Evolutionary conservation across 2,329 filamentous ascomycete genomes (phyloP).

Genomic region (Venturia pyrina): DNA sequence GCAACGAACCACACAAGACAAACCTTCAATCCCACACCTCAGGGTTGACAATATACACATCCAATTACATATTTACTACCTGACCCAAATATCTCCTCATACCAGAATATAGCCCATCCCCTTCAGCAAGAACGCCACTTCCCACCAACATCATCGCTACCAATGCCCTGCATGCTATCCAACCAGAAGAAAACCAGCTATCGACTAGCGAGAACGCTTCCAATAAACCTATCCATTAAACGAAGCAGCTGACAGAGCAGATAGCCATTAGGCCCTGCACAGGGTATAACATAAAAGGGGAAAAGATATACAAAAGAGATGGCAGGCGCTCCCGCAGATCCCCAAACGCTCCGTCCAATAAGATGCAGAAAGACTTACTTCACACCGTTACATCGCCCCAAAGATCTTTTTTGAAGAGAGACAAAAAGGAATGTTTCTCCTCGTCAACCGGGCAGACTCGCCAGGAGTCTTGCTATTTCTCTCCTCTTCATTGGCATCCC

Average conservation of each 20-base stretch:
- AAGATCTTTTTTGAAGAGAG: not conserved
- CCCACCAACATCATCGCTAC: not conserved
- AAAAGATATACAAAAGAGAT: not conserved
- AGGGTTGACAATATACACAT: not conserved
- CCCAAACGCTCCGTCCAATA: not conserved
- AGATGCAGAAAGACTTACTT: not conserved
- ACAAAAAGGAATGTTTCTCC: not conserved
- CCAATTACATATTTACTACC: not conserved
- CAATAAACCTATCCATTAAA: conserved; percentile 1
- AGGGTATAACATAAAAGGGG: not conserved
- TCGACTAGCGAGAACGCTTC: not conserved
- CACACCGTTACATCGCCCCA: conserved; percentile 1
- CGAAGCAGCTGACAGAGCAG: not conserved
- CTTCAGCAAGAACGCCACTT: not conserved
- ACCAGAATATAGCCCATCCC: not conserved
- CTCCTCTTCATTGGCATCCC: not conserved
- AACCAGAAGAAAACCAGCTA: not conserved
- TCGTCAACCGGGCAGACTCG: not conserved
- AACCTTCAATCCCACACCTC: not conserved
- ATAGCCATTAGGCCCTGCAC: conserved; percentile 1
- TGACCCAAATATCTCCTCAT: not conserved
- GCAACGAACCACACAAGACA: not conserved
- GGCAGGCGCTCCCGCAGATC: not conserved
- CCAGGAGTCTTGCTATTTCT: not conserved
- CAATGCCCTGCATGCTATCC: not conserved